Base-by-base conservation (phyloP, 2,329 filamentous ascomycete genomes). In the Venturia oleaginea region DNA sequence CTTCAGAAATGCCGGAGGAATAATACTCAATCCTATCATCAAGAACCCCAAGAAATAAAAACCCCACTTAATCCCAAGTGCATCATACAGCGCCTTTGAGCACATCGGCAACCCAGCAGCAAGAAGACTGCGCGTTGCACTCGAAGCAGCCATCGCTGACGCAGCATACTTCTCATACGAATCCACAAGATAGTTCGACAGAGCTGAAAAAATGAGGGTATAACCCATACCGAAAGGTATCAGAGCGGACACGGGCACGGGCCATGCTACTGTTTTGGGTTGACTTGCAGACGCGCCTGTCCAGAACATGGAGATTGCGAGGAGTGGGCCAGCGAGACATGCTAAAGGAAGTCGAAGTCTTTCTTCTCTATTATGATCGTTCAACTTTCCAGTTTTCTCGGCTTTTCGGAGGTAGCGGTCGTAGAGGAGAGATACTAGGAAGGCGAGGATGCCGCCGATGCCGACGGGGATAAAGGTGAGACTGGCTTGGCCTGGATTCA, bases 91-190 rank as follows among this genome's bases (percentile, higher is more conserved):
- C 54, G 65, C 37, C 0, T 65, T 73, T 0, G 83, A 82, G 67
- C 87, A 87, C 0, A 88, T 71, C 0, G 85, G 85, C 63, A 88
- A 87, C 0, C 77, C 80, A 1, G 79, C 82, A 0, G 81, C 83
- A 7, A 86, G 76, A 0, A 72, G 71, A 67, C 86, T 87, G 30
- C 85, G 74, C 0, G 81, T 75, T 13, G 88, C 74, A 1, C 81
- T 80, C 65, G 86, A 87, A 1, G 86, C 85, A 7, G 82, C 84
- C 61, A 83, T 75, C 0, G 84, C 84, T 65, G 81, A 85, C 0
- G 85, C 85, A 0, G 84, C 80, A 17, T 82, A 65, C 10, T 70
- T 66, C 13, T 71, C 70, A 67, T 65, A 55, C 59, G 51, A 62
- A 55, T 37, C 22, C 2, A 46, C 43, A 22, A 22, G 38, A 38